These are phyloP conservation scores for Colletotrichum theobromicola DNA, from an alignment of 2,329 filamentous ascomycete species.

Conservation along the genomic window DNA sequence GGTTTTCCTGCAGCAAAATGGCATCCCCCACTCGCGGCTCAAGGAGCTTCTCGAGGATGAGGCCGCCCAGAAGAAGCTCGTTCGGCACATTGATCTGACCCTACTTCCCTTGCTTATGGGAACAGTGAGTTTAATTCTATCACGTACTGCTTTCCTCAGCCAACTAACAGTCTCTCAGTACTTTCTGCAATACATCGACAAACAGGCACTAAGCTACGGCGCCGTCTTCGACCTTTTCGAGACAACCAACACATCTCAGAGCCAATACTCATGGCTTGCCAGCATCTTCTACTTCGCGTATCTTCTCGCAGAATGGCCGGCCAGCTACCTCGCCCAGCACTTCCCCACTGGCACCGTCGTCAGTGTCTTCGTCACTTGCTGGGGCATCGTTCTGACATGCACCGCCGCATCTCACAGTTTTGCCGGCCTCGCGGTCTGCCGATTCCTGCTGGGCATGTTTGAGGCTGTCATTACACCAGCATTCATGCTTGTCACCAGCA, in stretches of 20 bases:
- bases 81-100: background rate
- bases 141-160: background rate
- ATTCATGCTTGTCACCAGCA: constrained; percentile 34
- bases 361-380: constrained; percentile 23
- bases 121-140: background rate
- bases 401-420: constrained; percentile 30
- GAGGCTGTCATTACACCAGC: constrained; percentile 35
- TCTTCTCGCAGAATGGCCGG: constrained; percentile 30
- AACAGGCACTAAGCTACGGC: constrained; percentile 38
- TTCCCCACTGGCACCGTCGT: constrained; percentile 22
- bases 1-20: constrained; percentile 52
- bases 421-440: constrained; percentile 31
- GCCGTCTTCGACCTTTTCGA: constrained; percentile 28
- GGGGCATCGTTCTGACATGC: constrained; percentile 27
- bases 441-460: constrained; percentile 36
- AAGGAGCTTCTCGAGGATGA: constrained; percentile 49
- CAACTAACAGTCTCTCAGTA: background rate
- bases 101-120: constrained; percentile 23
- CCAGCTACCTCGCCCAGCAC: constrained; percentile 15
- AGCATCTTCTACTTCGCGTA: constrained; percentile 35
- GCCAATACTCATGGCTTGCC: constrained; percentile 35
- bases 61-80: constrained; percentile 23
- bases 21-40: constrained; percentile 45
- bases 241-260: constrained; percentile 33
- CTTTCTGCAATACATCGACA: constrained; percentile 16